Conservation (phyloP, 129 eudicot species). For the Logfia minima region DNA sequence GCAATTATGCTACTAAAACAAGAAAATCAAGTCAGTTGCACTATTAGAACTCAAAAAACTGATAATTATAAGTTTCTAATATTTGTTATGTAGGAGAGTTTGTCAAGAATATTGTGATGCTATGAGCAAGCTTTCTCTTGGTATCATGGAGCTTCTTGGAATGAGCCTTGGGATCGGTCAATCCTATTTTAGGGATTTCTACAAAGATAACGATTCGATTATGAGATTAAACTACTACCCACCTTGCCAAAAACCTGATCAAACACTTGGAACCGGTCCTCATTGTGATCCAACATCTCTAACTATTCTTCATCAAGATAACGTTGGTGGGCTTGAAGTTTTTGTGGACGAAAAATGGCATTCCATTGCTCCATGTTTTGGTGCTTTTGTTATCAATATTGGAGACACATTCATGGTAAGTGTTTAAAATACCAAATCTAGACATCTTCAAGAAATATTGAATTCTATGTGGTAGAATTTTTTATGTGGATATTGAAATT, state of each 20-base stretch:
- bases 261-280: slow-evolving; percentile 91
- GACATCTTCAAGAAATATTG: not conserved
- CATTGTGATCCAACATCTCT: slow-evolving; percentile 91
- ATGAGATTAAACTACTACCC: slow-evolving; percentile 92
- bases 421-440: not conserved
- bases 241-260: slow-evolving; percentile 65
- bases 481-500: slow-evolving; percentile 7
- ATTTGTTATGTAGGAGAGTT: slow-evolving; percentile 48
- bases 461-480: not conserved
- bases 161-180: slow-evolving; percentile 68
- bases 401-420: slow-evolving; percentile 92
- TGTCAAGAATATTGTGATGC: slow-evolving; percentile 75
- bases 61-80: not conserved
- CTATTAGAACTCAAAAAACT: not conserved
- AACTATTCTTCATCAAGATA: slow-evolving; percentile 87
- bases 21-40: slow-evolving; percentile 8
- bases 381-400: slow-evolving; percentile 88
- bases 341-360: slow-evolving; percentile 74
- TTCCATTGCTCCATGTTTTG: slow-evolving; percentile 63
- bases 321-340: slow-evolving; percentile 91
- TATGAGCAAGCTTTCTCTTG: slow-evolving; percentile 63
- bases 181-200: slow-evolving; percentile 59
- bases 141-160: slow-evolving; percentile 76
- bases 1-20: not conserved
- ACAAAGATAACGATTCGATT: slow-evolving; percentile 66